A percentile compares a stretch with the other conserved stretches of the same genome.
Conservation (phyloP, 2,329 filamentous ascomycete species). For the Tolypocladium cylindrosporum region DNA sequence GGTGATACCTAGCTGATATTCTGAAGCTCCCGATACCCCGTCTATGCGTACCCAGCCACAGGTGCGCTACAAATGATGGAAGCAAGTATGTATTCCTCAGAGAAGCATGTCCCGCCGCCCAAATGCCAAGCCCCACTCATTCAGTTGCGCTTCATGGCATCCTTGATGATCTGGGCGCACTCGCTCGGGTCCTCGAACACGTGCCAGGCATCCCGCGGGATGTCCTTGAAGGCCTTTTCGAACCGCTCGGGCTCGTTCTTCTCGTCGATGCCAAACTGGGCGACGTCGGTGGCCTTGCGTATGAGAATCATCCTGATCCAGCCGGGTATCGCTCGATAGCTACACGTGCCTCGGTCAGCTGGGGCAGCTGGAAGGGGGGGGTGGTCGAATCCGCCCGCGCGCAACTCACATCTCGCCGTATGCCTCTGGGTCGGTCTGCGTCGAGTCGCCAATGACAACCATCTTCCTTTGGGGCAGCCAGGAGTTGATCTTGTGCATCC, state of each 20-base stretch:
- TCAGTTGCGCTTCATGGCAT: conserved; percentile 7
- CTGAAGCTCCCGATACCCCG: background rate
- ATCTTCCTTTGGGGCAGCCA: conserved; percentile 75
- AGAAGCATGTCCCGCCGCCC: background rate
- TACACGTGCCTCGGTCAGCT: conserved; percentile 15
- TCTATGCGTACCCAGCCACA: background rate
- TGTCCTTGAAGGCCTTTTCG: conserved; percentile 66
- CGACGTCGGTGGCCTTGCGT: conserved; percentile 69
- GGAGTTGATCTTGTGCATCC: conserved; percentile 64
- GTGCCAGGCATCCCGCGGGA: conserved; percentile 65
- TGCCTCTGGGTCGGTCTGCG: conserved; percentile 81
- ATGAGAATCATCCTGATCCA: conserved; percentile 84
- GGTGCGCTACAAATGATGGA: too few species aligned
- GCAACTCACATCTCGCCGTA: conserved; percentile 66
- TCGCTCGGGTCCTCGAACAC: conserved; percentile 74
- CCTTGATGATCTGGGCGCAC: conserved; percentile 28
- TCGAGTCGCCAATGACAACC: conserved; percentile 82
- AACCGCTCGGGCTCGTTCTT: conserved; percentile 70
- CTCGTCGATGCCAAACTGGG: conserved; percentile 56
- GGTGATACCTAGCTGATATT: background rate
- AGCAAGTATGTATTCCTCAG: background rate
- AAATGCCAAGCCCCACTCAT: background rate
- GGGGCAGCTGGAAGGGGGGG: background rate
- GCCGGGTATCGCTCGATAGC: conserved; percentile 52
- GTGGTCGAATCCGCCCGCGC: background rate